Evolutionary conservation across 1,284 basidiomycete species (phyloP).

Genomic region (Ceratobasidium sp.): DNA sequence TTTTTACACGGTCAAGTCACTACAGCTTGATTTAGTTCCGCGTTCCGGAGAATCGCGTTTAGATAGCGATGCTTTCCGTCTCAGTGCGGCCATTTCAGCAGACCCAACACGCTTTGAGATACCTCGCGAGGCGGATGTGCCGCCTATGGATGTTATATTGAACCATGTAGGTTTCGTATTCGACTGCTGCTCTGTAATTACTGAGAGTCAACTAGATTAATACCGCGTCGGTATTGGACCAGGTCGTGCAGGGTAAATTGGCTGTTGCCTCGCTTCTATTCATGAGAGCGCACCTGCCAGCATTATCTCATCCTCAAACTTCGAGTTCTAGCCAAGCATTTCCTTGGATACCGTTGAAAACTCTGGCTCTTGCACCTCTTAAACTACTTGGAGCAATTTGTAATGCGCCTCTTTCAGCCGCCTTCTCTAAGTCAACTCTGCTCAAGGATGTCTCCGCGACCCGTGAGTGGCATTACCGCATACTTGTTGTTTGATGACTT

Average conservation of each 20-base stretch:
- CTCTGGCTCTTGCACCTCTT: background rate
- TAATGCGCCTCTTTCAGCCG: conserved; percentile 40
- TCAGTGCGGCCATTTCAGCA: background rate
- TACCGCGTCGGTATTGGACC: background rate
- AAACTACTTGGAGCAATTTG: conserved; percentile 37
- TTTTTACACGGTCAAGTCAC: conserved; percentile 21
- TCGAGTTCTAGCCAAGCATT: background rate
- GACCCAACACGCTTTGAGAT: background rate
- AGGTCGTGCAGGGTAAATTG: conserved; percentile 20
- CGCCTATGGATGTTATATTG: conserved; percentile 7
- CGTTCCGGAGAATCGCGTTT: background rate
- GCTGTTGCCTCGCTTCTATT: background rate
- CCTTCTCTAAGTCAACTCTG: conserved; percentile 43
- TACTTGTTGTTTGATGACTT: background rate
- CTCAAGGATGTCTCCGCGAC: conserved; percentile 48
- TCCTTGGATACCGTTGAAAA: conserved; percentile 16
- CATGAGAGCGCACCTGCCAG: background rate
- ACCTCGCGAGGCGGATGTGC: background rate
- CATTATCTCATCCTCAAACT: background rate
- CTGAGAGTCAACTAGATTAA: conserved; percentile 5
- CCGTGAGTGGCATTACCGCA: conserved; percentile 41
- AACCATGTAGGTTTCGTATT: conserved; percentile 1
- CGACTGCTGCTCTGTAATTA: background rate
- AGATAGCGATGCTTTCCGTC: background rate
- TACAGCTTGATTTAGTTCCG: conserved; percentile 11